phyloP scores from a whole-genome alignment of 2,329 filamentous ascomycete genomes.

The Sporothrix variecibatus region DNA sequence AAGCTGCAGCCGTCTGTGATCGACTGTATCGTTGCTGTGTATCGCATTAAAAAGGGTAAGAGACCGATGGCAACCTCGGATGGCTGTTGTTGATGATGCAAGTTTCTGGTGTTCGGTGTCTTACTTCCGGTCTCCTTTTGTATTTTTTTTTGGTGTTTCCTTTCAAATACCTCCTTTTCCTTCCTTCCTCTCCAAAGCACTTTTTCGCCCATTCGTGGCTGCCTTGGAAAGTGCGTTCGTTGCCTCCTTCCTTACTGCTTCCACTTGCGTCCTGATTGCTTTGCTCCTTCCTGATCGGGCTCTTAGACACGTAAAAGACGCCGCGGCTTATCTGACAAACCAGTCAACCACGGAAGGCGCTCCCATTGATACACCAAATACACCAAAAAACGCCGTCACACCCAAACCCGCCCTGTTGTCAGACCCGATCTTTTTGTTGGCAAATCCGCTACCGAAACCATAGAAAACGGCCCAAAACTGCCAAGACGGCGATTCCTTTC shows the following conservation, averaged over 20 bases:
- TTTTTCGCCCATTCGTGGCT: neutral
- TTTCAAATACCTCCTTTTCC: neutral
- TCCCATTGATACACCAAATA: neutral
- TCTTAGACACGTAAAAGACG: slow-evolving; percentile 2
- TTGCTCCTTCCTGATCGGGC: slow-evolving; percentile 15
- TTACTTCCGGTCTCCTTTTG: neutral
- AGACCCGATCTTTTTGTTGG: neutral
- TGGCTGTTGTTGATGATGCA: neutral
- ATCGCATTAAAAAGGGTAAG: neutral
- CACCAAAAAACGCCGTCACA: no score
- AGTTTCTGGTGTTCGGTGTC: neutral
- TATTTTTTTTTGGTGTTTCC: neutral
- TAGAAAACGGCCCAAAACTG: no score
- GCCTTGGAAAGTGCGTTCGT: neutral
- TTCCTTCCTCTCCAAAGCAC: no score
- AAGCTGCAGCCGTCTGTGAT: neutral
- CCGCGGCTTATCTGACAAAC: slow-evolving; percentile 1
- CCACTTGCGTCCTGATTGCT: neutral
- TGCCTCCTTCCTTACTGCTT: neutral
- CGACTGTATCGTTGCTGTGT: neutral
- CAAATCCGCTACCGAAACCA: no score
- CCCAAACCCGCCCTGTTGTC: neutral
- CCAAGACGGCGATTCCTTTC: neutral
- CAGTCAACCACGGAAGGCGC: neutral
- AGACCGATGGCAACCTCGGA: neutral